Evolutionary conservation across 1,139 yeast genomes (phyloP).

Genomic region (Yamadazyma atlantica): DNA sequence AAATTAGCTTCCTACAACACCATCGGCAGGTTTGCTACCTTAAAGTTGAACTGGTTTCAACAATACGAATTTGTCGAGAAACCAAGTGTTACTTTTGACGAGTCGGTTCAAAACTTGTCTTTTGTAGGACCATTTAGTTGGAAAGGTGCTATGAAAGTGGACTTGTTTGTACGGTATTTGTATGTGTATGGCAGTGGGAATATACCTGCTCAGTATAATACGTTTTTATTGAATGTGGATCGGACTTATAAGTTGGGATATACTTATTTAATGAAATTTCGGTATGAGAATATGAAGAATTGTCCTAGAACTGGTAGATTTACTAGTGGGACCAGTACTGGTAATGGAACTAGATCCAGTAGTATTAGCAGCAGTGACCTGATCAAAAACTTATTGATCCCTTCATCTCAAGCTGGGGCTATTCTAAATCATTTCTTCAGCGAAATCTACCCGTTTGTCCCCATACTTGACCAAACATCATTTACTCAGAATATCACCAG

Average conservation of each 20-base stretch:
- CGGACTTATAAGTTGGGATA: neutral
- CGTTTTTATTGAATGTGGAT: neutral
- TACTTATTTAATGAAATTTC: neutral
- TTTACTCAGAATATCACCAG: conserved; percentile 13
- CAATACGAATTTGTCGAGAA: neutral
- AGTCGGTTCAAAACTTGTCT: neutral
- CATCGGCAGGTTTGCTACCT: neutral
- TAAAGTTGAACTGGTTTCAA: neutral
- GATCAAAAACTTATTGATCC: conserved; percentile 28
- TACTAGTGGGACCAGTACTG: neutral
- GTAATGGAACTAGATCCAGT: neutral
- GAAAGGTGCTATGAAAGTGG: neutral
- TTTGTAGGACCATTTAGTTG: neutral
- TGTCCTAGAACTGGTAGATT: neutral
- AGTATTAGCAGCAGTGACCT: too few relatives aligned
- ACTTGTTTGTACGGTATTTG: neutral
- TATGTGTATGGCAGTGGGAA: neutral
- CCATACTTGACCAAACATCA: conserved; percentile 45
- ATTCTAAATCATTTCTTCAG: conserved; percentile 37
- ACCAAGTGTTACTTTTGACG: neutral
- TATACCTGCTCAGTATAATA: neutral
- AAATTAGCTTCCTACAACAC: neutral
- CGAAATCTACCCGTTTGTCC: conserved; percentile 45
- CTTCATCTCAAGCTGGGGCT: neutral
- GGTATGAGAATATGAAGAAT: neutral